These are phyloP conservation scores for Apiotrichum gamsii DNA, from an alignment of 1,284 basidiomycete species.

Conservation along the genomic window DNA sequence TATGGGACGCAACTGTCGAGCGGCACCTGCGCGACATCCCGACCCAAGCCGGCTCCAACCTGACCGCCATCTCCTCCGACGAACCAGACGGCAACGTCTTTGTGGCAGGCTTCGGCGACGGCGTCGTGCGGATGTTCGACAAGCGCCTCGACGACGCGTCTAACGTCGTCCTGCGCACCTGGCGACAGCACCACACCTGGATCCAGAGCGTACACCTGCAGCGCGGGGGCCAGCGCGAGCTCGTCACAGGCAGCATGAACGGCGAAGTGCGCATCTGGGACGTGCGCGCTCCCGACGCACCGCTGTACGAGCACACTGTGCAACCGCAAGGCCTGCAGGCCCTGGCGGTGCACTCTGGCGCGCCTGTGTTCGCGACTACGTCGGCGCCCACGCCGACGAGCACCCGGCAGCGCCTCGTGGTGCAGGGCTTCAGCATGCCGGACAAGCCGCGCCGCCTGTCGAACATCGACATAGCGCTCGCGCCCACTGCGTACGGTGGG, in stretches of 20 bases:
- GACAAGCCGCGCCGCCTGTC: constrained; percentile 33
- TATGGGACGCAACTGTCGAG: constrained; percentile 95
- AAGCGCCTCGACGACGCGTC: constrained; percentile 76
- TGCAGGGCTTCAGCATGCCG: constrained; percentile 42
- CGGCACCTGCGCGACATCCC: constrained; percentile 65
- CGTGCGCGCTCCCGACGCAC: constrained; percentile 61
- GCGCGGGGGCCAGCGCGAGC: constrained; percentile 62
- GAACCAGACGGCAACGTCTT: constrained; percentile 68
- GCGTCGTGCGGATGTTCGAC: constrained; percentile 85
- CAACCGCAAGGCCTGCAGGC: constrained; percentile 69
- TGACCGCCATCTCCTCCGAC: constrained; percentile 80
- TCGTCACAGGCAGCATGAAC: constrained; percentile 86
- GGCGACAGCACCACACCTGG: constrained; percentile 81
- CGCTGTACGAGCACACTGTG: constrained; percentile 61
- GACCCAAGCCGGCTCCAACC: constrained; percentile 81
- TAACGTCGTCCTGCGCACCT: constrained; percentile 69
- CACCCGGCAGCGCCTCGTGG: constrained; percentile 38
- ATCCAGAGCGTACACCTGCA: constrained; percentile 87
- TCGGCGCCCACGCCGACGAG: constrained; percentile 33
- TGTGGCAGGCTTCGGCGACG: constrained; percentile 88
- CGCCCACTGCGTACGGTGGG: constrained; percentile 22
- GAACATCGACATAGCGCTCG: constrained; percentile 33
- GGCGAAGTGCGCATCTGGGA: constrained; percentile 94
- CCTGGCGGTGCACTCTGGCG: constrained; percentile 80
- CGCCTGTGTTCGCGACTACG: constrained; percentile 72